Evolutionary conservation across 2,329 filamentous ascomycete species (phyloP).

Genomic region (Didymella arachidicola): DNA sequence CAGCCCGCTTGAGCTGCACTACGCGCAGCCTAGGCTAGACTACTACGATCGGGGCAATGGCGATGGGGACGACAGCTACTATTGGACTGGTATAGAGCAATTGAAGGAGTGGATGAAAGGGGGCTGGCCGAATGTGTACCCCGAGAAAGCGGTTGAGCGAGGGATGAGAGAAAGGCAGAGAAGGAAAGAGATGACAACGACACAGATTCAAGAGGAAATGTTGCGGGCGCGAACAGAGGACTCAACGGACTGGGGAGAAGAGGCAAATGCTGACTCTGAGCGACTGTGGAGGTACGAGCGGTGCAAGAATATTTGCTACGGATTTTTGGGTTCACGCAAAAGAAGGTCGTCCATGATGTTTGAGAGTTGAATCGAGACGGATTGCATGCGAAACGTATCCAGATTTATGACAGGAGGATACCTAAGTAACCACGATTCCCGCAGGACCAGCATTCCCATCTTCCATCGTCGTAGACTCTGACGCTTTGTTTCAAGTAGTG

Average conservation of each 20-base stretch:
- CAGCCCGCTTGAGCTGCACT: constrained; percentile 25
- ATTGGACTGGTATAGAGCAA: constrained; percentile 2
- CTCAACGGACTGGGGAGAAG: constrained; percentile 1
- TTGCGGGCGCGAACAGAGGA: neutral
- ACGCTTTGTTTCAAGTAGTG: too few species aligned
- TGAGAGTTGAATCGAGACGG: too few species aligned
- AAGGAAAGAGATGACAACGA: neutral
- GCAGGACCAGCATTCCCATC: too few species aligned
- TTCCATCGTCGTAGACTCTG: too few species aligned
- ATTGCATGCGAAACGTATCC: too few species aligned
- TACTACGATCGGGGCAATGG: constrained; percentile 4
- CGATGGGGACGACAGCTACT: constrained; percentile 2
- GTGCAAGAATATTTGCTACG: neutral
- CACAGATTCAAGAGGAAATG: neutral
- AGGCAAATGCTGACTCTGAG: constrained; percentile 9
- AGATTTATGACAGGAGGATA: too few species aligned
- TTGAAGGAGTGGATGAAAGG: constrained; percentile 30
- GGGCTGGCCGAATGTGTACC: constrained; percentile 26
- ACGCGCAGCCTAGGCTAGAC: constrained; percentile 26
- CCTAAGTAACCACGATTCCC: too few species aligned
- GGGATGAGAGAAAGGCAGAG: constrained; percentile 3
- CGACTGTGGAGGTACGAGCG: constrained; percentile 6
- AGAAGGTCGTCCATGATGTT: neutral
- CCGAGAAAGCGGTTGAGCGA: constrained; percentile 15
- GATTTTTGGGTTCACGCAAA: neutral